Conservation (phyloP, 306 rosid genomes). For the Pachyrhizus erosus region DNA sequence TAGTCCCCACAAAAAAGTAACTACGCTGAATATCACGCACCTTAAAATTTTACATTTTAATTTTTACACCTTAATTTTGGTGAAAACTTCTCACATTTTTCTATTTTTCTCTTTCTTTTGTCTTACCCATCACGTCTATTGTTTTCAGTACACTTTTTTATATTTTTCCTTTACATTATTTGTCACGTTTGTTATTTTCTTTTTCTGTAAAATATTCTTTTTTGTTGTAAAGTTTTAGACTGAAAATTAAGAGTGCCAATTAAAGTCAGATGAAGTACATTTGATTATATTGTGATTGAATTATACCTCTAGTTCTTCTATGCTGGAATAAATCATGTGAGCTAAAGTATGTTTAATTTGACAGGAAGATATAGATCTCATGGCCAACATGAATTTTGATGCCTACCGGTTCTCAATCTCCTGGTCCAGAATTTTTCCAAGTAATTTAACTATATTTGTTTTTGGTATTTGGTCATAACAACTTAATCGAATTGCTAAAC, state of each 20-base stretch:
- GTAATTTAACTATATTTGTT: conserved; percentile 44
- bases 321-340: not conserved
- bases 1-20: not conserved
- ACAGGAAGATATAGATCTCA: conserved; percentile 85
- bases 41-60: not conserved
- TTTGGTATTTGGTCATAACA: not conserved
- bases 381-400: conserved; percentile 76
- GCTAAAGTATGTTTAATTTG: conserved; percentile 5
- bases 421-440: conserved; percentile 95
- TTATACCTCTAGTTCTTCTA: not conserved
- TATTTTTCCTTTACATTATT: not conserved
- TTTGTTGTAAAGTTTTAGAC: not conserved
- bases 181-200: not conserved
- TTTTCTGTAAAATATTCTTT: not conserved
- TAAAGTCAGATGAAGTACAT: not conserved
- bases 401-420: conserved; percentile 96
- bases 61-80: not conserved
- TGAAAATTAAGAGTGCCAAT: not conserved
- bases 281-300: not conserved
- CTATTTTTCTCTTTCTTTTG: not conserved
- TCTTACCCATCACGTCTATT: not conserved
- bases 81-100: not conserved
- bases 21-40: not conserved
- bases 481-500: not conserved
- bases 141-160: not conserved